A percentile compares a stretch with the other conserved stretches of the same genome.
Evolutionary conservation across 495 filamentous ascomycete species (phyloP).

Genomic region (Penicillium parvum): DNA sequence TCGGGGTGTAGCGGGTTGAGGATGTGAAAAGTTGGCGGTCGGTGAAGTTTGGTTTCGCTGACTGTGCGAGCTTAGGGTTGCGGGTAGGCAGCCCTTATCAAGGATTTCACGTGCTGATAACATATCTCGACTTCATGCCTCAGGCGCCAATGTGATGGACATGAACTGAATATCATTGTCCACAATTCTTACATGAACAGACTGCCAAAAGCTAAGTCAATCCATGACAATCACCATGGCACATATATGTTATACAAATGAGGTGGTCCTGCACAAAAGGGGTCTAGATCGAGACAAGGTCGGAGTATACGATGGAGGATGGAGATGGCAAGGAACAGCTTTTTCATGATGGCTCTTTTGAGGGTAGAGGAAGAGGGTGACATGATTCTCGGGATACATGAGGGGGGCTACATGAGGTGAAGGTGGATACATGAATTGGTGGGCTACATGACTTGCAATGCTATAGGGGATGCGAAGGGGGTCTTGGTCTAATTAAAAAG

Average conservation of each 20-base stretch:
- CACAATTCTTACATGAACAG: too few species aligned
- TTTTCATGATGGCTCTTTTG: conserved; percentile 39
- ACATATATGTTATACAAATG: not conserved
- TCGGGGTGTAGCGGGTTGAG: conserved; percentile 25
- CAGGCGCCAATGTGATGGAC: conserved; percentile 17
- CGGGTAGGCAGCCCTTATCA: conserved; percentile 25
- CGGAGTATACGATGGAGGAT: conserved; percentile 30
- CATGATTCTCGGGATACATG: conserved; percentile 23
- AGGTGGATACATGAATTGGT: conserved; percentile 44
- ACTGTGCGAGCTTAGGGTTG: conserved; percentile 37
- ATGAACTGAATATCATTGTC: too few species aligned
- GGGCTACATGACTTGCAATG: conserved; percentile 47
- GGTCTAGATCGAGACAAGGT: conserved; percentile 7
- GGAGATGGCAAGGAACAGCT: conserved; percentile 18
- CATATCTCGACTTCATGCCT: conserved; percentile 27
- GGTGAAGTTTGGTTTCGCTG: conserved; percentile 21
- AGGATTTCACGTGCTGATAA: conserved; percentile 29
- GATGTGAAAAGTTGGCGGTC: conserved; percentile 13
- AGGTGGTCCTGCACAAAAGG: conserved; percentile 4
- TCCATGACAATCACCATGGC: not conserved
- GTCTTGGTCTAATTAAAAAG: conserved; percentile 46
- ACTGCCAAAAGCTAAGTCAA: not conserved
- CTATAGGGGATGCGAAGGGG: conserved; percentile 27
- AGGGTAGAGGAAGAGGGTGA: conserved; percentile 9
- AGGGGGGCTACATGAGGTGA: conserved; percentile 8